phyloP scores from a whole-genome alignment of 225 moss, liverwort and hornwort genomes.

The Asterella californica region DNA sequence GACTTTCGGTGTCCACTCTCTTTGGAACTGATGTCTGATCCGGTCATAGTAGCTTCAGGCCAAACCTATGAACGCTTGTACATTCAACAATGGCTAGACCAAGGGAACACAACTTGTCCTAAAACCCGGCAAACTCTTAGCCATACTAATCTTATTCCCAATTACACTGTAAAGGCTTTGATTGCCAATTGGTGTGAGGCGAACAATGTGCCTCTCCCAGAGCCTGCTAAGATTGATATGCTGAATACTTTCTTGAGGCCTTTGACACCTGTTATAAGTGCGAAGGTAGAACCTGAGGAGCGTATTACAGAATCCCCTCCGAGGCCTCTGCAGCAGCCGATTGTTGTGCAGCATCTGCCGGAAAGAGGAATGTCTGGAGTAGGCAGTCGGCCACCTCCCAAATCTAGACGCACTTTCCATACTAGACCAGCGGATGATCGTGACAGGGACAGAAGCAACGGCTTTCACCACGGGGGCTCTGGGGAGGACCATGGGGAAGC shows the following conservation, averaged over 20 bases:
- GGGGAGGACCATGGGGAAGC: slow-evolving; percentile 58
- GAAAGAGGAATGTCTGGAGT: slow-evolving; percentile 38
- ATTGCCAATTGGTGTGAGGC: slow-evolving; percentile 98
- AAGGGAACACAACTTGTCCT: slow-evolving; percentile 74
- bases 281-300: slow-evolving; percentile 57
- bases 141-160: slow-evolving; percentile 81
- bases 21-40: slow-evolving; percentile 94
- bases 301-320: slow-evolving; percentile 25
- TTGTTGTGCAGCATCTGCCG: neutral
- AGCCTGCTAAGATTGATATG: slow-evolving; percentile 55
- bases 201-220: slow-evolving; percentile 70
- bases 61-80: slow-evolving; percentile 87
- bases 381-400: slow-evolving; percentile 26
- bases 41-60: slow-evolving; percentile 91
- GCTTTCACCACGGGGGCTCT: slow-evolving; percentile 31
- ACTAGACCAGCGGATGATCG: slow-evolving; percentile 34
- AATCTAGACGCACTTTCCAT: slow-evolving; percentile 41
- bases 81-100: slow-evolving; percentile 89
- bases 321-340: slow-evolving; percentile 18
- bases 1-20: slow-evolving; percentile 98
- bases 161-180: slow-evolving; percentile 95
- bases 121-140: slow-evolving; percentile 82
- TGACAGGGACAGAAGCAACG: slow-evolving; percentile 48
- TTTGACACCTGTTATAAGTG: slow-evolving; percentile 28
- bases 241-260: slow-evolving; percentile 43